A percentile compares a stretch with the other conserved stretches of the same genome.
These are phyloP conservation scores for Penicillium italicum DNA, from an alignment of 2,329 filamentous ascomycete species.

Conservation along the genomic window DNA sequence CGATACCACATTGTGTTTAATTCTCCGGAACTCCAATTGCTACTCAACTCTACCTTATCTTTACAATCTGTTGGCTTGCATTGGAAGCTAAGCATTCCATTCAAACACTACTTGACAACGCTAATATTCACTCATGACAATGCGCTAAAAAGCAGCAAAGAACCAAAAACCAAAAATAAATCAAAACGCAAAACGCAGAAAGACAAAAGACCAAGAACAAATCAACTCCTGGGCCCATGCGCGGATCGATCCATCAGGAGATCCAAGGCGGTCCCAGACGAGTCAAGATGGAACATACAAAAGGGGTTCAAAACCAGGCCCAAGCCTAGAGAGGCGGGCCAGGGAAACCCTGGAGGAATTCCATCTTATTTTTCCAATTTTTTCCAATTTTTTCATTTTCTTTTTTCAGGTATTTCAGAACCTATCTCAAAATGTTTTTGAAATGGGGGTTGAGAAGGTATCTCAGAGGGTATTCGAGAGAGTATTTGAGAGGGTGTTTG, in stretches of 20 bases:
- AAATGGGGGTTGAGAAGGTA: too few relatives aligned
- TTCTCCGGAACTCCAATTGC: neutral
- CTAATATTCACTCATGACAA: neutral
- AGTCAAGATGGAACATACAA: neutral
- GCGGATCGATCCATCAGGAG: neutral
- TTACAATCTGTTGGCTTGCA: neutral
- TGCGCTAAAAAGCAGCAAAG: neutral
- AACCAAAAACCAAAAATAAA: neutral
- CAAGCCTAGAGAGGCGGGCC: neutral
- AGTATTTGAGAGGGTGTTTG: too few relatives aligned
- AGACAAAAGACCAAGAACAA: neutral
- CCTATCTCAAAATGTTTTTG: too few relatives aligned
- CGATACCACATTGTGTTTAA: neutral
- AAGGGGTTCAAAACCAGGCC: neutral
- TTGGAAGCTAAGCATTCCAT: neutral
- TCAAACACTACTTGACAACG: neutral
- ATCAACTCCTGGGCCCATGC: neutral
- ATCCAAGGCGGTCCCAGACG: neutral
- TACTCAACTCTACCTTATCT: neutral
- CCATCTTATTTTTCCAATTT: neutral
- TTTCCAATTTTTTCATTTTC: too few relatives aligned
- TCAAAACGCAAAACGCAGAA: neutral
- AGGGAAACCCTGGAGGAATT: neutral
- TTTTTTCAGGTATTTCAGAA: too few relatives aligned
- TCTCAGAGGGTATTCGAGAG: too few relatives aligned